Evolutionary conservation across 805 yeast species (phyloP).

Genomic region (Jamesozyma jinghongensis): DNA sequence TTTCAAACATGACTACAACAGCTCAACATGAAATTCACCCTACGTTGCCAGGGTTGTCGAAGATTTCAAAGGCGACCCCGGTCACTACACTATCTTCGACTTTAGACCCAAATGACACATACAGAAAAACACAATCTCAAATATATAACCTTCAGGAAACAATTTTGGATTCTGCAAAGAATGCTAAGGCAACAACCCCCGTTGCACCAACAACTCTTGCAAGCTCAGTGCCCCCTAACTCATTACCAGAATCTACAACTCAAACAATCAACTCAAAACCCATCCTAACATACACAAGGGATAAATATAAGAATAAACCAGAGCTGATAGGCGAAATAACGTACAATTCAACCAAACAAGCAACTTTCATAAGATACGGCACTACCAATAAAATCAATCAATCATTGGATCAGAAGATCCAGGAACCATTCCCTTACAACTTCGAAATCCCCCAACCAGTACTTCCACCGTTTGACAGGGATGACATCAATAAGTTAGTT

Average conservation of each 20-base stretch:
- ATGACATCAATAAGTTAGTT: conserved; percentile 17
- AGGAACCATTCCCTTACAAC: conserved; percentile 5
- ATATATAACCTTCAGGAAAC: conserved; percentile 29
- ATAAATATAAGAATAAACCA: conserved; percentile 6
- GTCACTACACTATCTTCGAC: not conserved
- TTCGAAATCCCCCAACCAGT: conserved; percentile 18
- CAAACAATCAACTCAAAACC: conserved; percentile 5
- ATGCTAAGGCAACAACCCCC: conserved; percentile 1
- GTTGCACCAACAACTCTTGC: not conserved
- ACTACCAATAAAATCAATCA: too few relatives aligned
- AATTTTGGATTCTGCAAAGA: conserved; percentile 21
- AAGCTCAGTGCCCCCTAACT: not conserved
- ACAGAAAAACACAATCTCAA: conserved; percentile 27
- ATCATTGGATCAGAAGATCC: too few relatives aligned
- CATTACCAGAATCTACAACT: not conserved
- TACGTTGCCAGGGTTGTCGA: too few relatives aligned
- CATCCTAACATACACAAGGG: conserved; percentile 4
- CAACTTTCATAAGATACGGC: not conserved
- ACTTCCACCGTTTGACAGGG: conserved; percentile 16
- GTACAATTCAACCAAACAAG: conserved; percentile 14
- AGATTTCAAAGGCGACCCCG: too few relatives aligned
- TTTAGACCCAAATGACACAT: conserved; percentile 13
- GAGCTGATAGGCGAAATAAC: conserved; percentile 9
- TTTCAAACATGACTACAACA: too few relatives aligned
- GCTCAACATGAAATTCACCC: too few relatives aligned